Evolutionary conservation across 306 rosid species (phyloP), one percentile per base, ranked within the genome.

Genomic region (Trifolium pratense): DNA sequence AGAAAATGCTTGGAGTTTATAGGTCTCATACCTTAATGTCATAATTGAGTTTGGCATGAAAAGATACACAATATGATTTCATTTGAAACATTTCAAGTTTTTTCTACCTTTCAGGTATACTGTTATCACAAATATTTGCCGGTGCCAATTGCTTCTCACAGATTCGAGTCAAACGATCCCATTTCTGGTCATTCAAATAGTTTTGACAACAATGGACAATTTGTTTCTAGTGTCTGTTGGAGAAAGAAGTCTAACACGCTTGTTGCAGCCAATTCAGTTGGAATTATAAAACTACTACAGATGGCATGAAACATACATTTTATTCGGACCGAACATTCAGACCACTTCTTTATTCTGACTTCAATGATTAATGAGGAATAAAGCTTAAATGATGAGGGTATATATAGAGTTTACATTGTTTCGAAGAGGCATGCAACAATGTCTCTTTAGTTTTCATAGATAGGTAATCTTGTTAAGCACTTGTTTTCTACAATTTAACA

Each of bases 181-280:
- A 70, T 86, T 80, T 79, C 92, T 62, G 89, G 85, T 42, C 36
- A 75, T 58, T 84, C 75, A 45, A 75, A 73, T 45, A 67, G 77
- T 34, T 86, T 78, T 39, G 83, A 80, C 43, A 75, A 75, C 68
- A 79, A 18, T 9, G 82, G 88, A 65, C 89, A 83, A 62, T 88
- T 88, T 81, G 91, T 90, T 75, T 88, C 96, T 6, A 84, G 91
- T 63, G 91, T 90, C 56, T 84, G 91, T 75, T 90, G 92, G 91
- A 78, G 89, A 78, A 83, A 88, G 78, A 88, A 86, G 71, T 84
- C 89, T 6, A 83, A 79, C 74, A 83, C 74, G 74, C 83, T 90
- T 40, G 87, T 83, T 52, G 96, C 93, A 13, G 89, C 88, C 45
- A 90, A 86, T 83, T 88, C 96, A 53, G 76, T 80, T 48, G 93